Conservation (phyloP, 192 early-diverging fungal species). For the Pecoramyces ruminantium region DNA sequence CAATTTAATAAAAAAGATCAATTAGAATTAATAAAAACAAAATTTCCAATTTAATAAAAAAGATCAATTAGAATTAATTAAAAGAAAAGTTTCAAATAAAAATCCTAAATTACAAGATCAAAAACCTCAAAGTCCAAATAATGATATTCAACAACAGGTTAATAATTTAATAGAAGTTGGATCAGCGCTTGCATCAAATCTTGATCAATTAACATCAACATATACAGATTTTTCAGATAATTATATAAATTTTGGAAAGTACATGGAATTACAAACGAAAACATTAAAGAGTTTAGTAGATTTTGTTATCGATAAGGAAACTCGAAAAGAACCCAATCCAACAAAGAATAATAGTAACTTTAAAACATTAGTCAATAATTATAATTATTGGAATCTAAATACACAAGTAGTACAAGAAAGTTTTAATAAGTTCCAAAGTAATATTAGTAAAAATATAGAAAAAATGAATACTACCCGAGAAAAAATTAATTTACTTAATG, state of each 20-base stretch:
- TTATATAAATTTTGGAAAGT: neutral
- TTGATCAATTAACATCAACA: too few species aligned
- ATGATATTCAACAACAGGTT: neutral
- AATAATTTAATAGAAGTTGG: neutral
- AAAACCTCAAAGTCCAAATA: neutral
- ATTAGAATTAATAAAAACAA: neutral
- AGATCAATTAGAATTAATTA: neutral
- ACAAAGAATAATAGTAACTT: neutral
- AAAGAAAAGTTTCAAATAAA: neutral
- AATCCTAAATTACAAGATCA: neutral
- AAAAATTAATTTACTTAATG: neutral
- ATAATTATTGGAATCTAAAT: neutral
- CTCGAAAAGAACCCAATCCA: neutral
- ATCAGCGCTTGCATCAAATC: neutral
- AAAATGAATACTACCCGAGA: neutral
- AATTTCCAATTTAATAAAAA: neutral
- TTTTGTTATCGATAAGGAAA: neutral
- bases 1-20: slow-evolving; percentile 5
- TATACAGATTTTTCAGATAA: neutral
- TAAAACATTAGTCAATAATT: neutral
- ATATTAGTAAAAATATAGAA: neutral
- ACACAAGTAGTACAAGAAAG: neutral
- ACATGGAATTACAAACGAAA: neutral
- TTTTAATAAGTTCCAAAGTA: neutral
- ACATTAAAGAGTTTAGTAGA: neutral